phyloP scores from a whole-genome alignment of 2,329 filamentous ascomycete genomes.

The Microdochium trichocladiopsis region DNA sequence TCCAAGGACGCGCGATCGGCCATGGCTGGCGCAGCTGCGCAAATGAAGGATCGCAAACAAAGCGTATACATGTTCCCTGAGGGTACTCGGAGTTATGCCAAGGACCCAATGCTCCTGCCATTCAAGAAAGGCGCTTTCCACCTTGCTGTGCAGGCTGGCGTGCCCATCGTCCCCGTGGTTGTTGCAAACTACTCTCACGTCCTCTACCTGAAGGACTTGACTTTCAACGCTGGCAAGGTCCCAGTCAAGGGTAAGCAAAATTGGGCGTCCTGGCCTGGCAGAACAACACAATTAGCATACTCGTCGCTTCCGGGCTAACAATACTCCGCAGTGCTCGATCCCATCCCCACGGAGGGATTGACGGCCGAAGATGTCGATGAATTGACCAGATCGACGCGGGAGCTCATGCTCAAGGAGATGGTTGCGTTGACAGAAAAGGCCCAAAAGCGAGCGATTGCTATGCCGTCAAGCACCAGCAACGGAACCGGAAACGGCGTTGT shows the following conservation, averaged over 20 bases:
- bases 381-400: slow-evolving; percentile 59
- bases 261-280: background rate
- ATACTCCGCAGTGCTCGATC: slow-evolving; percentile 57
- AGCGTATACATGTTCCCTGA: slow-evolving; percentile 86
- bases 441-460: slow-evolving; percentile 28
- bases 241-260: slow-evolving; percentile 61
- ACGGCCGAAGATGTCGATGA: slow-evolving; percentile 71
- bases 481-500: slow-evolving; percentile 16
- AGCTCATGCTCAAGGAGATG: slow-evolving; percentile 68
- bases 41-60: slow-evolving; percentile 68
- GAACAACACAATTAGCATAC: background rate
- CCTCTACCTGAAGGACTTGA: slow-evolving; percentile 54
- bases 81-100: slow-evolving; percentile 84
- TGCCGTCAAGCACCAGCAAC: slow-evolving; percentile 12
- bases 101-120: slow-evolving; percentile 74
- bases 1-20: slow-evolving; percentile 73
- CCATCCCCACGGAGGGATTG: slow-evolving; percentile 69
- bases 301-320: background rate
- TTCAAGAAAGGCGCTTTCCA: slow-evolving; percentile 99
- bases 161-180: slow-evolving; percentile 84
- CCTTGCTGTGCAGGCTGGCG: slow-evolving; percentile 85
- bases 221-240: slow-evolving; percentile 63
- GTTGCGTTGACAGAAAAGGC: slow-evolving; percentile 44
- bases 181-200: slow-evolving; percentile 74
- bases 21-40: slow-evolving; percentile 73